A percentile compares a stretch with the other conserved stretches of the same genome.
Evolutionary conservation across 805 yeast species (phyloP).

Genomic region (Ogataea pilisensis): DNA sequence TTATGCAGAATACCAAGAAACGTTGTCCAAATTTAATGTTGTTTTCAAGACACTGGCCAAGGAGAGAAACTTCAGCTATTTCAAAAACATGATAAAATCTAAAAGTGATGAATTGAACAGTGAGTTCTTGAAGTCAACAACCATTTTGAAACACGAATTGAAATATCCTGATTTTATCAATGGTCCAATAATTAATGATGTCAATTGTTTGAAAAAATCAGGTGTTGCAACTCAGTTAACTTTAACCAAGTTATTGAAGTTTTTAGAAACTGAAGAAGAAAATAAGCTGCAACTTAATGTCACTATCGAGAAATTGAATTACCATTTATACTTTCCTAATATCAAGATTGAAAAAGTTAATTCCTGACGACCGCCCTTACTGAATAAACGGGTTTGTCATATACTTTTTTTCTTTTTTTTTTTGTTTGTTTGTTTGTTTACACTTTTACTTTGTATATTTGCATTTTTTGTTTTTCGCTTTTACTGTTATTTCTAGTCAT

Average conservation of each 20-base stretch:
- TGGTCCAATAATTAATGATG: conserved; percentile 8
- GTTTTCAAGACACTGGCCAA: conserved; percentile 11
- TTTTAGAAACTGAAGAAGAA: conserved; percentile 8
- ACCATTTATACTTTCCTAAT: conserved; percentile 47
- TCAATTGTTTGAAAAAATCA: conserved; percentile 23
- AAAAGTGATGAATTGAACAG: conserved; percentile 14
- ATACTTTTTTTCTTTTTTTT: not conserved
- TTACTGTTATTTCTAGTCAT: too few species aligned
- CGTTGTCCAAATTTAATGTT: conserved; percentile 12
- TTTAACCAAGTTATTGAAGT: conserved; percentile 13
- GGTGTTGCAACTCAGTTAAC: conserved; percentile 27
- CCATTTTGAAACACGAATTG: conserved; percentile 5
- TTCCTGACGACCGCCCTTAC: too few species aligned
- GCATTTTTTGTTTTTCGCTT: too few species aligned
- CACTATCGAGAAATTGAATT: conserved; percentile 29
- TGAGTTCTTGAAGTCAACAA: conserved; percentile 6
- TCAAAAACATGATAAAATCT: conserved; percentile 12
- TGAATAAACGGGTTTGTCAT: too few species aligned
- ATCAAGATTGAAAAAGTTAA: conserved; percentile 17
- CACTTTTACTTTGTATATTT: too few species aligned
- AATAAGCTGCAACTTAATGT: conserved; percentile 11
- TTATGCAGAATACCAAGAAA: conserved; percentile 34
- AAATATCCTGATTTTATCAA: conserved; percentile 8
- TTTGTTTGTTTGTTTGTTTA: too few species aligned
- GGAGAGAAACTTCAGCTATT: conserved; percentile 9